Conservation (phyloP, 2,329 filamentous ascomycete species). For the Didymella sp. region DNA sequence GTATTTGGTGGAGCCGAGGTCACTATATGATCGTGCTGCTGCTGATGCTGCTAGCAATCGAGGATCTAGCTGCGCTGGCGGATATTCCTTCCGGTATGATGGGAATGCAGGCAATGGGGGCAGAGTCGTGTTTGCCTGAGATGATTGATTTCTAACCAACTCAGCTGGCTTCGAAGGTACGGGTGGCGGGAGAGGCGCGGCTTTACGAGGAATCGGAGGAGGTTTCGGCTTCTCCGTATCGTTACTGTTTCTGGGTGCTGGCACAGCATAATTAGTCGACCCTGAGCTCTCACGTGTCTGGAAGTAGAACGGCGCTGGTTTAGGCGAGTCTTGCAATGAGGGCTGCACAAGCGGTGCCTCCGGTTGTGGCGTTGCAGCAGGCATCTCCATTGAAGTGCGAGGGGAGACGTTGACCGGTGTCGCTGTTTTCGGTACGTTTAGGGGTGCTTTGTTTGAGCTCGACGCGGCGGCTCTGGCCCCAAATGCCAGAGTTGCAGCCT, state of each 20-base stretch:
- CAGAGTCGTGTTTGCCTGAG: constrained; percentile 15
- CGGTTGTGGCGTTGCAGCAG: constrained; percentile 13
- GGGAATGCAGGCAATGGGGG: constrained; percentile 33
- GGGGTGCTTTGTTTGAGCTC: constrained; percentile 25
- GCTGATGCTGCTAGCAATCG: constrained; percentile 41
- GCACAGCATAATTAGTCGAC: constrained; percentile 26
- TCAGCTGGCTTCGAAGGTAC: constrained; percentile 35
- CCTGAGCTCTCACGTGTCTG: constrained; percentile 29
- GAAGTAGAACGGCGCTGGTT: constrained; percentile 34
- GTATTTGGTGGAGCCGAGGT: constrained; percentile 29
- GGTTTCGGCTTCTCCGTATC: constrained; percentile 24
- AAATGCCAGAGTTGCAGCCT: constrained; percentile 70
- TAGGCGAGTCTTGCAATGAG: constrained; percentile 21
- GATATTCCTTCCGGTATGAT: constrained; percentile 60
- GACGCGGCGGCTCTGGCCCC: constrained; percentile 40
- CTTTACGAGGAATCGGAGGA: constrained; percentile 17
- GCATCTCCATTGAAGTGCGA: constrained; percentile 42
- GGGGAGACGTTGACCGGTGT: constrained; percentile 30
- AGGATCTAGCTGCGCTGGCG: constrained; percentile 33
- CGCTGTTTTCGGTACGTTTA: constrained; percentile 24
- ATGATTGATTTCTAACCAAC: constrained; percentile 13
- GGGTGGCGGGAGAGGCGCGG: constrained; percentile 22
- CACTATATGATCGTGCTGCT: constrained; percentile 41
- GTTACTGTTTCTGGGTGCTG: constrained; percentile 19
- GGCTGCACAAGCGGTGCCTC: constrained; percentile 30